Evolutionary conservation across 139 green algal genomes (phyloP).

Genomic region (Ettlia oleoabundans): DNA sequence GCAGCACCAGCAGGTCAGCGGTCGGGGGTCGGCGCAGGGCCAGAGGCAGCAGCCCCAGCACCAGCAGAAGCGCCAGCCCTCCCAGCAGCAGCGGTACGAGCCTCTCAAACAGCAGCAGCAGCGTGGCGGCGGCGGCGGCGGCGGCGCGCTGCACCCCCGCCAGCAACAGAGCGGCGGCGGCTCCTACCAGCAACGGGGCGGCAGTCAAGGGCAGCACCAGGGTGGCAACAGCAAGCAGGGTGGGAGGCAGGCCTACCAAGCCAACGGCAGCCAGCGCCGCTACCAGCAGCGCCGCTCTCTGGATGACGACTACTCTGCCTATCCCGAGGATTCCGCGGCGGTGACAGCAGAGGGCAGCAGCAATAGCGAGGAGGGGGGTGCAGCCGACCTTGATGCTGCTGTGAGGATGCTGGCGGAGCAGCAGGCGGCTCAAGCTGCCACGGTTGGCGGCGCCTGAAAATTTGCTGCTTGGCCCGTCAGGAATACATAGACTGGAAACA

Average conservation of each 20-base stretch:
- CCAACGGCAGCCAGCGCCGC: background rate
- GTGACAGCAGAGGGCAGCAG: constrained; percentile 13
- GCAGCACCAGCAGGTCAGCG: background rate
- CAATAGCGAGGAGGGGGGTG: constrained; percentile 6
- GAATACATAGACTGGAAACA: no score
- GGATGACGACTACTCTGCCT: constrained; percentile 8
- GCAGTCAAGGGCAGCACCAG: background rate
- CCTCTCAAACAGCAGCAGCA: background rate
- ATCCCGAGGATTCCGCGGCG: background rate
- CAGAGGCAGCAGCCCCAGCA: no score
- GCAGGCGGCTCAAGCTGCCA: background rate
- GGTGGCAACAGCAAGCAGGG: background rate
- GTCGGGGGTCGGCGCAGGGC: background rate
- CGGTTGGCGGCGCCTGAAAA: background rate
- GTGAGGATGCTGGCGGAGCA: constrained; percentile 24
- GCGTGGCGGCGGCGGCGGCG: background rate
- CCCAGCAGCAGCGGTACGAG: background rate
- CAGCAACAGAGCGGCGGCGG: no score
- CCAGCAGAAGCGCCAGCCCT: background rate
- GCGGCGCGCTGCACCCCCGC: background rate
- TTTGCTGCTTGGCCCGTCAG: background rate
- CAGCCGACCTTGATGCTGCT: background rate
- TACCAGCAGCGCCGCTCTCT: background rate
- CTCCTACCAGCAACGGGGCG: no score
- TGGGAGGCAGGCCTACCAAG: background rate